Conservation (phyloP, 2,329 filamentous ascomycete genomes). For the Hymenoscyphus infarciens region DNA sequence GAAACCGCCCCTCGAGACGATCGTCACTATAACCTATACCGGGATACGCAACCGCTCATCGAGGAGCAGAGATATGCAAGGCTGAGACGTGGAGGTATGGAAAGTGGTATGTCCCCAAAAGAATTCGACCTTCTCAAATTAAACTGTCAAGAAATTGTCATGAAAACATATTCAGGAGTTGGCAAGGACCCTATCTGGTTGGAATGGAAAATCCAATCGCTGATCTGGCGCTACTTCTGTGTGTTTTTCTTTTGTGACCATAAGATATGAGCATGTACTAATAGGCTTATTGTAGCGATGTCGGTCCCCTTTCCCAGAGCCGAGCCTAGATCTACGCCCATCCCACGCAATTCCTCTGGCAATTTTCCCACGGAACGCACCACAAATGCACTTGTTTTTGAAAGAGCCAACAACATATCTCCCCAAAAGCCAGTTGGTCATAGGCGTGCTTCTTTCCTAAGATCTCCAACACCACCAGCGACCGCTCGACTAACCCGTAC, state of each 20-base stretch:
- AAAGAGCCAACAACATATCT: too few relatives aligned
- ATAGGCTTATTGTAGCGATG: too few relatives aligned
- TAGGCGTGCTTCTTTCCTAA: too few relatives aligned
- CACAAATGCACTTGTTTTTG: background rate
- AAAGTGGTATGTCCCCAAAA: background rate
- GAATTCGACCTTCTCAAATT: too few relatives aligned
- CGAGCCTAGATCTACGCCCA: background rate
- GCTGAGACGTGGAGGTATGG: background rate
- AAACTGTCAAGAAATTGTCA: too few relatives aligned
- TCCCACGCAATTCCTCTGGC: background rate
- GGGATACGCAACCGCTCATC: background rate
- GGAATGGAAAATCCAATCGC: constrained; percentile 2
- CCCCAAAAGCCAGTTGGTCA: too few relatives aligned
- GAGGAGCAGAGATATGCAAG: background rate
- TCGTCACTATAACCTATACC: background rate
- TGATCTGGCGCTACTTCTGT: background rate
- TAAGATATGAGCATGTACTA: too few relatives aligned
- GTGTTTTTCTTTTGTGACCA: background rate
- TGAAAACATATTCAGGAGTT: too few relatives aligned
- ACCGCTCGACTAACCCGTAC: too few relatives aligned
- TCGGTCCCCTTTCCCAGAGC: too few relatives aligned
- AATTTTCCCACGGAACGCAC: background rate
- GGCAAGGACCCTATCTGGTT: background rate
- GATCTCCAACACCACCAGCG: too few relatives aligned
- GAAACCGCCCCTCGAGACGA: too few relatives aligned